Conservation (phyloP, 768 basidiomycete genomes). For the Brasilioporus rufonigricans region DNA sequence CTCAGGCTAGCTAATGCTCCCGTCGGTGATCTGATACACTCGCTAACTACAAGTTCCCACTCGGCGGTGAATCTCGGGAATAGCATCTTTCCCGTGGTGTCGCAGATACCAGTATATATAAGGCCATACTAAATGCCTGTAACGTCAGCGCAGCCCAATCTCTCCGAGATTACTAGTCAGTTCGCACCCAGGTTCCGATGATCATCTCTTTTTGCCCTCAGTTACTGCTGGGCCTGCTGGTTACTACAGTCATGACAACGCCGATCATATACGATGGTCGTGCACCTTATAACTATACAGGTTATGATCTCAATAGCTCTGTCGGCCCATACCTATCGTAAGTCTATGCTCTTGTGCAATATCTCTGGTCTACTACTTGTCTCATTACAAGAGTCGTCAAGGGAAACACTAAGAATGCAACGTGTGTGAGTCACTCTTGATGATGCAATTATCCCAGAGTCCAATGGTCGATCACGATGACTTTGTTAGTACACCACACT, state of each 20-base stretch:
- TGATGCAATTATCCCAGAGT: not conserved
- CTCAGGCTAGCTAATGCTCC: too few species aligned
- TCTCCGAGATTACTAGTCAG: too few species aligned
- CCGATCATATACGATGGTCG: conserved; percentile 54
- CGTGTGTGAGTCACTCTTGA: conserved; percentile 36
- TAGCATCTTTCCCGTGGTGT: too few species aligned
- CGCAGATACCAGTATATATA: too few species aligned
- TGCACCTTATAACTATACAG: conserved; percentile 42
- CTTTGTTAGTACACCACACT: conserved; percentile 42
- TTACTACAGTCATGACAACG: conserved; percentile 18
- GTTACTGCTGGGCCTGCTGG: not conserved
- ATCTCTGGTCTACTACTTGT: not conserved
- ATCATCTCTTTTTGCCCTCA: not conserved
- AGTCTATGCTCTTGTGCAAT: conserved; percentile 17
- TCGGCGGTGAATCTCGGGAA: too few species aligned
- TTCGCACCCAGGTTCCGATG: not conserved
- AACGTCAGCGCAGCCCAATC: too few species aligned
- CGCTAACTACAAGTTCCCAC: too few species aligned
- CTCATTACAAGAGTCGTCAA: conserved; percentile 47
- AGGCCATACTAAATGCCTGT: too few species aligned
- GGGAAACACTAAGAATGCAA: conserved; percentile 44
- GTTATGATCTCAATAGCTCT: conserved; percentile 44
- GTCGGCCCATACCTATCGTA: conserved; percentile 56
- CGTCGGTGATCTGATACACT: too few species aligned
- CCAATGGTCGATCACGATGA: not conserved